Percentiles rank a stretch among this genome's conserved stretches.
Conservation (phyloP, 2,329 filamentous ascomycete genomes). For the Geosmithia morbida region DNA sequence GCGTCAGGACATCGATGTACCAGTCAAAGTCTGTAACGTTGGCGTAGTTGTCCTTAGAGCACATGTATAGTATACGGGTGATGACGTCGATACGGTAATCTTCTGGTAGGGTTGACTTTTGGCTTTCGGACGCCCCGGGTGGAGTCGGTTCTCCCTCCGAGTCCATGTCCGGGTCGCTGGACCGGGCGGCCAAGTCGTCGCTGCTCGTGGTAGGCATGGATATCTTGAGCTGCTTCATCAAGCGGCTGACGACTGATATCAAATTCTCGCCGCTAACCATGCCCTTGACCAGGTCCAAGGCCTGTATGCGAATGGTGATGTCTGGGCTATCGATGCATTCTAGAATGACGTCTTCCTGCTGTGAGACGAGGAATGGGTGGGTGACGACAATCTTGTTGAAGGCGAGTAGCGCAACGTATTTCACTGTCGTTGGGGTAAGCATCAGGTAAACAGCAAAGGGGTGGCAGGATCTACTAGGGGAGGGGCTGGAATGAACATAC, state of each 20-base stretch:
- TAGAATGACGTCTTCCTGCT: constrained; percentile 92
- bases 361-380: constrained; percentile 74
- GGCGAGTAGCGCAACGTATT: constrained; percentile 90
- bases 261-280: constrained; percentile 89
- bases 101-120: constrained; percentile 55
- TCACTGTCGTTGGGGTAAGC: constrained; percentile 41
- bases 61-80: constrained; percentile 72
- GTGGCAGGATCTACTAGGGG: too few species aligned
- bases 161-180: constrained; percentile 25
- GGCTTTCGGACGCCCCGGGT: constrained; percentile 23
- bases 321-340: constrained; percentile 93
- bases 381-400: constrained; percentile 90
- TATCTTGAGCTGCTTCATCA: constrained; percentile 75
- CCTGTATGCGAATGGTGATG: constrained; percentile 88
- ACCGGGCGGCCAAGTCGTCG: constrained; percentile 24
- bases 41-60: constrained; percentile 74
- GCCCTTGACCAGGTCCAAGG: constrained; percentile 77
- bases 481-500: constrained; percentile 34
- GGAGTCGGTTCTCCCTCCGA: constrained; percentile 27
- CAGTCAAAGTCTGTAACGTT: constrained; percentile 88
- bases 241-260: constrained; percentile 65
- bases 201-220: constrained; percentile 37
- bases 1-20: constrained; percentile 84
- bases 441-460: not conserved
- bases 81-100: constrained; percentile 81